Conservation (phyloP, 306 rosid species). For the Alnus glutinosa region DNA sequence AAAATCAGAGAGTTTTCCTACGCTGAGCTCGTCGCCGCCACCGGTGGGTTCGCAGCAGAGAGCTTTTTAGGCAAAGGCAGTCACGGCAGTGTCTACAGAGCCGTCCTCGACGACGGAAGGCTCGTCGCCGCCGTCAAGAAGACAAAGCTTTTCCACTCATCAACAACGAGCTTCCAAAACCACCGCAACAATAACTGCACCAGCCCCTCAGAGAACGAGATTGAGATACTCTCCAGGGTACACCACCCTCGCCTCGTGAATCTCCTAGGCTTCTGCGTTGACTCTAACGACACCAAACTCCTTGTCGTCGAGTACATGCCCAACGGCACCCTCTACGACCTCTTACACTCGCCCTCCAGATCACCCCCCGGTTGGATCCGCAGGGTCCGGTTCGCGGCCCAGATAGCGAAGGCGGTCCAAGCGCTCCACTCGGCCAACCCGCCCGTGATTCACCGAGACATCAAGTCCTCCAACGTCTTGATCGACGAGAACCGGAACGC, state of each 20-base stretch:
- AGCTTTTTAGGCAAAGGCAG: conserved; percentile 81
- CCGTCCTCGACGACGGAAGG: conserved; percentile 57
- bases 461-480: conserved; percentile 77
- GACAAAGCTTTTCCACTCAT: conserved; percentile 33
- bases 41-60: conserved; percentile 57
- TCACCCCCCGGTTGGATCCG: conserved; percentile 76
- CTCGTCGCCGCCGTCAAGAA: conserved; percentile 77
- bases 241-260: conserved; percentile 65
- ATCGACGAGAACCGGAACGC: conserved; percentile 62
- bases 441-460: conserved; percentile 88
- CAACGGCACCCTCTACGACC: conserved; percentile 80
- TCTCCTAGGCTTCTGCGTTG: conserved; percentile 66
- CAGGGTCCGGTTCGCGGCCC: conserved; percentile 51
- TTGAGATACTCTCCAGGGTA: conserved; percentile 79
- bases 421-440: conserved; percentile 65
- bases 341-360: conserved; percentile 41
- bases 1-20: conserved; percentile 47
- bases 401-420: conserved; percentile 71
- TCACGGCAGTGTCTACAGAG: conserved; percentile 79
- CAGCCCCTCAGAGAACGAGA: conserved; percentile 76
- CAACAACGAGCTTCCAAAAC: conserved; percentile 20
- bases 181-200: conserved; percentile 32
- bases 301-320: conserved; percentile 88
- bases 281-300: conserved; percentile 39
- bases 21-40: conserved; percentile 59